Evolutionary conservation across 768 basidiomycete species (phyloP).

Genomic region (Kwoniella sp.): DNA sequence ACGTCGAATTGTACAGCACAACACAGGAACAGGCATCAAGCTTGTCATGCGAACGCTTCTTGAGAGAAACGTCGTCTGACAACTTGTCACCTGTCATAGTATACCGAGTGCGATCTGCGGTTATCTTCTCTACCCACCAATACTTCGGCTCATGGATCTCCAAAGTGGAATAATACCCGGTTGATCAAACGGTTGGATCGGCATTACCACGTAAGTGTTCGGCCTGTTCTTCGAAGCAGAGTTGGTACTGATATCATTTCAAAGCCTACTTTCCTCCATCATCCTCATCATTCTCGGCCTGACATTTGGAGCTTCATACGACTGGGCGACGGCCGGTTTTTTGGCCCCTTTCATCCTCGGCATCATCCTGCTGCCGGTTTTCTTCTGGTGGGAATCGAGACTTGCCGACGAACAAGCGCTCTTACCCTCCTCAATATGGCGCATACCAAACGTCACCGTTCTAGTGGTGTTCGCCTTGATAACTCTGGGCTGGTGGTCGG

Average conservation of each 20-base stretch:
- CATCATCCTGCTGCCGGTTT: conserved; percentile 27
- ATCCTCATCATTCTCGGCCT: conserved; percentile 46
- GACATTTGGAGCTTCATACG: conserved; percentile 44
- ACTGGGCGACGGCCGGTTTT: conserved; percentile 36
- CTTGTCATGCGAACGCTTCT: too few species aligned
- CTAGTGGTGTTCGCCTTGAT: conserved; percentile 37
- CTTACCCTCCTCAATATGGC: conserved; percentile 43
- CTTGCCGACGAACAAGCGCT: conserved; percentile 27
- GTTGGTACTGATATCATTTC: too few species aligned
- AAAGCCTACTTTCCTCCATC: conserved; percentile 34
- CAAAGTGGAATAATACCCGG: background rate
- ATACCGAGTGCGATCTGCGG: conserved; percentile 6
- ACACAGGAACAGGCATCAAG: too few species aligned
- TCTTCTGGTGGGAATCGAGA: conserved; percentile 43
- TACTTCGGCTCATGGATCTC: too few species aligned
- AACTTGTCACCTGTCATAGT: background rate
- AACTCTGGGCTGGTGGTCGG: conserved; percentile 36
- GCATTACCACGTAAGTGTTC: conserved; percentile 17
- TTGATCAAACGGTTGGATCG: conserved; percentile 22
- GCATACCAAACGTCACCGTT: conserved; percentile 41
- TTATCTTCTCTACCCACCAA: too few species aligned
- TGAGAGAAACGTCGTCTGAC: too few species aligned
- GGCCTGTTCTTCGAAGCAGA: too few species aligned
- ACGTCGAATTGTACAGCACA: too few species aligned
- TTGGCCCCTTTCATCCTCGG: conserved; percentile 43